Evolutionary conservation across 1,284 basidiomycete genomes (phyloP).

Genomic region (Sanghuangporus baumii): DNA sequence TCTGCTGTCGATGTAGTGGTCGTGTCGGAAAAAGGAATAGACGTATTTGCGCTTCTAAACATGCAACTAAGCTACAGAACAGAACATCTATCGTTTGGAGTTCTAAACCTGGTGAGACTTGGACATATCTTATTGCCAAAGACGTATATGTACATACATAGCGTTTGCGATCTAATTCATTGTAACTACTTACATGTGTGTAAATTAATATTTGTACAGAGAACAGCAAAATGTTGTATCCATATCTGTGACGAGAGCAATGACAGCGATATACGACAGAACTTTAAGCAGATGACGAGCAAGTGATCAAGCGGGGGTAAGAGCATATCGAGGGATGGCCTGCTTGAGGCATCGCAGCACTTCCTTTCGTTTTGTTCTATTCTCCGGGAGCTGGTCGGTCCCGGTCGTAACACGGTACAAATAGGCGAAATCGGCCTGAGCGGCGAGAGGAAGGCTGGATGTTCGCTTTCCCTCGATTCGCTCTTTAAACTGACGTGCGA

Average conservation of each 20-base stretch:
- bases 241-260: not conserved
- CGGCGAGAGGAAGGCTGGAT: slow-evolving; percentile 63
- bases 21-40: too few species aligned
- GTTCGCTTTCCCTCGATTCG: slow-evolving; percentile 63
- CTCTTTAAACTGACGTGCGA: slow-evolving; percentile 80
- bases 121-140: too few species aligned
- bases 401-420: slow-evolving; percentile 56
- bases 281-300: not conserved
- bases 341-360: slow-evolving; percentile 50
- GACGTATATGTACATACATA: too few species aligned
- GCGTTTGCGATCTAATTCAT: not conserved
- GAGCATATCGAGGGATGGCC: slow-evolving; percentile 28
- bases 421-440: slow-evolving; percentile 86
- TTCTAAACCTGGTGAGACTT: too few species aligned
- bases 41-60: too few species aligned
- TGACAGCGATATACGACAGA: not conserved
- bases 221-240: not conserved
- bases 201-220: not conserved
- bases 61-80: too few species aligned
- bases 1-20: too few species aligned
- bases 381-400: slow-evolving; percentile 42
- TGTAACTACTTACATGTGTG: not conserved
- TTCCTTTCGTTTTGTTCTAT: slow-evolving; percentile 46
- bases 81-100: too few species aligned
- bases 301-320: not conserved